Percentiles rank a stretch among this genome's conserved stretches.
These are phyloP conservation scores for Globisporangium viniferum DNA, from an alignment of 352 stramenopile species.

Conservation along the genomic window DNA sequence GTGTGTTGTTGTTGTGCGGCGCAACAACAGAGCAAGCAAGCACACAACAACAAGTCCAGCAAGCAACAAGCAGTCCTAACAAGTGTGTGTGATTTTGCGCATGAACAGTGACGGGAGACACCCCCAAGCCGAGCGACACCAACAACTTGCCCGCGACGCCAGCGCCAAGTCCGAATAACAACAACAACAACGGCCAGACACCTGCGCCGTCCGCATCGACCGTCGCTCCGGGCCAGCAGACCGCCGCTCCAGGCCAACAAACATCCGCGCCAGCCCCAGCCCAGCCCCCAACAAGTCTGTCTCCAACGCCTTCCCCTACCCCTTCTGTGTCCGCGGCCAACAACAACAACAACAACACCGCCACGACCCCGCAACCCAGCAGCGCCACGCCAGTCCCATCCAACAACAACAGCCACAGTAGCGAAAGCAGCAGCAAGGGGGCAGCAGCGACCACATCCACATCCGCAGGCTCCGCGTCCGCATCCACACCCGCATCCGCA, in stretches of 20 bases:
- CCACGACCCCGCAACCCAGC: slow-evolving; percentile 4
- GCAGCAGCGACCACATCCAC: background rate
- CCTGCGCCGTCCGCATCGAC: background rate
- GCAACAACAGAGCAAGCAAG: background rate
- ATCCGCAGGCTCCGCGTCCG: background rate
- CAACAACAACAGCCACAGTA: slow-evolving; percentile 7
- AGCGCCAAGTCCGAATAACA: slow-evolving; percentile 1
- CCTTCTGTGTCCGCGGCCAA: background rate
- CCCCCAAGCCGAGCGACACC: slow-evolving; percentile 24
- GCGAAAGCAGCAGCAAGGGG: slow-evolving; percentile 8
- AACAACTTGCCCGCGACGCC: slow-evolving; percentile 29
- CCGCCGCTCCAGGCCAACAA: slow-evolving; percentile 1
- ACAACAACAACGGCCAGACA: slow-evolving; percentile 12
- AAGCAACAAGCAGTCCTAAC: slow-evolving; percentile 2
- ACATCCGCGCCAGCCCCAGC: background rate
- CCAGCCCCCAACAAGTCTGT: background rate
- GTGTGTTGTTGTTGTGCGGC: slow-evolving; percentile 11
- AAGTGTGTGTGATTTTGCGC: background rate
- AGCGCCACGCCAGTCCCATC: background rate
- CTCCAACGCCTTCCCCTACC: slow-evolving; percentile 10
- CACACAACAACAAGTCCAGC: background rate
- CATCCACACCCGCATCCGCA: background rate
- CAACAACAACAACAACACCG: background rate
- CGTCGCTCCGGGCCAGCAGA: slow-evolving; percentile 8
- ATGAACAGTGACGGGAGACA: slow-evolving; percentile 12